A percentile compares a stretch with the other conserved stretches of the same genome.
phyloP scores from a whole-genome alignment of 768 basidiomycete genomes.

The Boletus reticulatus region DNA sequence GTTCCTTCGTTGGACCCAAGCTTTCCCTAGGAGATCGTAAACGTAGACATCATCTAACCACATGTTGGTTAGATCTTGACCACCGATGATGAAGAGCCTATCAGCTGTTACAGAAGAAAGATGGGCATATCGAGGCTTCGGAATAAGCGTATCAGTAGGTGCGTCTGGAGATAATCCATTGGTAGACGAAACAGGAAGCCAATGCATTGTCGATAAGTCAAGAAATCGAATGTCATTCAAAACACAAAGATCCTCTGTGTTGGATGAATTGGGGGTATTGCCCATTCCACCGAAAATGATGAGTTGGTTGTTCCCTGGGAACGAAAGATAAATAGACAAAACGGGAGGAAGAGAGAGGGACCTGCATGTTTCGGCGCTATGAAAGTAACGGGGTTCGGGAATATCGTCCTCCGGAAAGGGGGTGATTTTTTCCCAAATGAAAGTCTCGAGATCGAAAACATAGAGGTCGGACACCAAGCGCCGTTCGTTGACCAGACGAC shows the following conservation, averaged over 20 bases:
- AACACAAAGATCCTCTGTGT: constrained; percentile 84
- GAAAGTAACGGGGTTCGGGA: constrained; percentile 90
- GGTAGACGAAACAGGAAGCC: constrained; percentile 54
- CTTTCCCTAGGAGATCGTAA: constrained; percentile 68
- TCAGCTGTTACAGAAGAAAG: constrained; percentile 84
- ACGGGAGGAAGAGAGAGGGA: not conserved
- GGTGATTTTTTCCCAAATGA: constrained; percentile 72
- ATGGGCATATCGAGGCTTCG: constrained; percentile 92
- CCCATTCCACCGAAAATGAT: constrained; percentile 97
- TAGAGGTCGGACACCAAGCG: constrained; percentile 91
- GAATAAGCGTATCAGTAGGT: constrained; percentile 51
- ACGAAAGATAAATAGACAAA: constrained; percentile 14
- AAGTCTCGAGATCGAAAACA: constrained; percentile 79
- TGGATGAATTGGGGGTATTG: constrained; percentile 65
- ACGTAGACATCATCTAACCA: constrained; percentile 95
- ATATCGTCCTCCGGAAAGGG: constrained; percentile 62
- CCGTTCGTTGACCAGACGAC: constrained; percentile 81
- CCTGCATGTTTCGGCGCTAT: constrained; percentile 84
- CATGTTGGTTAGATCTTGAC: constrained; percentile 89
- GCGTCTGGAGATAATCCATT: constrained; percentile 32
- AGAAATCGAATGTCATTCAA: constrained; percentile 91
- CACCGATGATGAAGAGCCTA: constrained; percentile 88
- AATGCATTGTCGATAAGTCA: constrained; percentile 65
- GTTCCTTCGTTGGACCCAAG: constrained; percentile 77
- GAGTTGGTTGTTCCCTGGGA: constrained; percentile 77